These are phyloP conservation scores for Aspergillus hiratsukae DNA, from an alignment of 2,329 filamentous ascomycete genomes.

Conservation along the genomic window DNA sequence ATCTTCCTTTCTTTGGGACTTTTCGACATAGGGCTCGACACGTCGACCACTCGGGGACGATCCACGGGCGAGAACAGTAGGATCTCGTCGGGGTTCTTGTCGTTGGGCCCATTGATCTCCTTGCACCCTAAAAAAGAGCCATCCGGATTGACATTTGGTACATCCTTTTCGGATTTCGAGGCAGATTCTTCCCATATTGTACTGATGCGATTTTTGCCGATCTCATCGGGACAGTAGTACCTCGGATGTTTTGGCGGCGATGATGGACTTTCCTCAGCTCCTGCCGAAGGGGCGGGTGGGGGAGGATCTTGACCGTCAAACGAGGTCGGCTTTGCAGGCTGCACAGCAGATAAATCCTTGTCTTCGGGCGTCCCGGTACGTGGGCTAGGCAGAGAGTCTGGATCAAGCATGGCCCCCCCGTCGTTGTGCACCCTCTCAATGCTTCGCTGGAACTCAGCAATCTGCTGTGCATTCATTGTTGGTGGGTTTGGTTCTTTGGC, in stretches of 20 bases:
- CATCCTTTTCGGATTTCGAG: constrained; percentile 19
- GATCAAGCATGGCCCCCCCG: constrained; percentile 28
- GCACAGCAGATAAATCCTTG: constrained; percentile 25
- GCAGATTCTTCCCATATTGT: constrained; percentile 33
- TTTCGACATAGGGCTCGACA: constrained; percentile 19
- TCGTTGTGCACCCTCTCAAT: constrained; percentile 30
- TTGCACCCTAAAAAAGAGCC: constrained; percentile 41
- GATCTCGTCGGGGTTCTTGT: constrained; percentile 37
- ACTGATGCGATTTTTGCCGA: constrained; percentile 34
- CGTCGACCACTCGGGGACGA: constrained; percentile 20
- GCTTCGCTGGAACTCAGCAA: constrained; percentile 35
- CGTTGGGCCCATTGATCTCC: constrained; percentile 30
- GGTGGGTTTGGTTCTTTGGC: constrained; percentile 40
- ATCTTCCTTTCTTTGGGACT: constrained; percentile 17
- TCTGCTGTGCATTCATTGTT: constrained; percentile 36
- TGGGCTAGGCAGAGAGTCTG: constrained; percentile 29
- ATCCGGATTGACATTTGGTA: constrained; percentile 19
- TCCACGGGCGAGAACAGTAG: constrained; percentile 29
- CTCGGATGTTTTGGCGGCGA: constrained; percentile 8
- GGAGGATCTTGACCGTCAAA: constrained; percentile 20
- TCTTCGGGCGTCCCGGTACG: constrained; percentile 25
- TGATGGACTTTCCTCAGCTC: constrained; percentile 7
- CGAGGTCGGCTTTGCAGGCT: constrained; percentile 9
- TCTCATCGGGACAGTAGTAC: constrained; percentile 38
- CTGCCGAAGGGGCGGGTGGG: constrained; percentile 1